Evolutionary conservation across 2,329 filamentous ascomycete species (phyloP).

Genomic region (Chrysoporthe puriensis): DNA sequence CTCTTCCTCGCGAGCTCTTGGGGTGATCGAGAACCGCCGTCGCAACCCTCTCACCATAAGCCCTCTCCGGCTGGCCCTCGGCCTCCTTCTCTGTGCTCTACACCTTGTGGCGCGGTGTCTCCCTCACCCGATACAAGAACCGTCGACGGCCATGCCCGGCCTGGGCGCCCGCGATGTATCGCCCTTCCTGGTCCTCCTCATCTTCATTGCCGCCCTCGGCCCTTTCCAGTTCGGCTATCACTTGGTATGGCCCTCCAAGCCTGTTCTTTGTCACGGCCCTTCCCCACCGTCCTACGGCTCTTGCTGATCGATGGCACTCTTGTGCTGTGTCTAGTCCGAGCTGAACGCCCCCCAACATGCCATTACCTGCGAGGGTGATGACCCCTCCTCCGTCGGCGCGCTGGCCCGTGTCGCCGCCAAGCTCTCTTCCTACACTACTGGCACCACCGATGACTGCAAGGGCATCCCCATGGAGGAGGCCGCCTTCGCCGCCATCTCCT

Average conservation of each 20-base stretch:
- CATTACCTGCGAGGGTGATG: constrained; percentile 74
- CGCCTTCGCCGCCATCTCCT: constrained; percentile 84
- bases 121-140: not conserved
- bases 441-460: constrained; percentile 67
- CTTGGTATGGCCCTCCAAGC: constrained; percentile 58
- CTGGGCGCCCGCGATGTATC: constrained; percentile 62
- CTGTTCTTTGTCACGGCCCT: constrained; percentile 69
- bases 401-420: constrained; percentile 37
- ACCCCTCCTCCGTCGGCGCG: constrained; percentile 47
- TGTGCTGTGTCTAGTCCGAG: constrained; percentile 67
- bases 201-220: constrained; percentile 78
- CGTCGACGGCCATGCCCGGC: constrained; percentile 27
- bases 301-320: constrained; percentile 30
- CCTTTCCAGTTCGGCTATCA: constrained; percentile 96
- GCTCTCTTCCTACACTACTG: constrained; percentile 33
- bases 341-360: constrained; percentile 94
- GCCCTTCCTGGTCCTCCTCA: constrained; percentile 75
- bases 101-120: not conserved
- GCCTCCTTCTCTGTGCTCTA: not conserved
- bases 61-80: too few relatives aligned
- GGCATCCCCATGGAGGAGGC: constrained; percentile 79
- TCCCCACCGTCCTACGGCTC: constrained; percentile 90
- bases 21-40: too few relatives aligned
- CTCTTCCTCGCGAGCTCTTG: too few relatives aligned
- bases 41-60: too few relatives aligned